Conservation (phyloP, 495 filamentous ascomycete genomes). For the Aspergillus carlsbadensis region DNA sequence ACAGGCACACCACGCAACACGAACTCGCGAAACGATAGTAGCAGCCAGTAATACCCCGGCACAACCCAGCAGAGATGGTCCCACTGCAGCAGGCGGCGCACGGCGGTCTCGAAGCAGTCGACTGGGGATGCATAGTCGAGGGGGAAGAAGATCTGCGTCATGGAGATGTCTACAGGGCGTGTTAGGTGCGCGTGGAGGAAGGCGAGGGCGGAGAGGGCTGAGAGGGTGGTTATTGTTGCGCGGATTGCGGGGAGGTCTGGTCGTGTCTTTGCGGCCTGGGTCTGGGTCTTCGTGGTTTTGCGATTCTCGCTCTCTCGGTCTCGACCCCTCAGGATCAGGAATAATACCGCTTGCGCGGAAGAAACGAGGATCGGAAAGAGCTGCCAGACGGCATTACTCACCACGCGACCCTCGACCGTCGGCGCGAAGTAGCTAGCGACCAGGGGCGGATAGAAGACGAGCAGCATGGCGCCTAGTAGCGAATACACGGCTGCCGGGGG, state of each 20-base stretch:
- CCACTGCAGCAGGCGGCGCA: conserved; percentile 17
- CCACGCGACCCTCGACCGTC: conserved; percentile 5
- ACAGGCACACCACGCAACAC: conserved; percentile 6
- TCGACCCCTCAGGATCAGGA: neutral
- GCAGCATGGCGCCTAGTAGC: conserved; percentile 6
- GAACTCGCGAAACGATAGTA: conserved; percentile 17
- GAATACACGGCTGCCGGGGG: neutral
- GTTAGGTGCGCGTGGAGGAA: conserved; percentile 12
- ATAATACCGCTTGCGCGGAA: conserved; percentile 5
- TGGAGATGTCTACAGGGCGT: neutral
- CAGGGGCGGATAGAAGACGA: conserved; percentile 14
- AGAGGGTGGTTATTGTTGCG: neutral
- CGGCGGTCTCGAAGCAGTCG: conserved; percentile 10
- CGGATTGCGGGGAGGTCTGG: too few species aligned
- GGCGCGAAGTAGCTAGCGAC: conserved; percentile 16
- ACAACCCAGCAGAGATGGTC: conserved; percentile 19
- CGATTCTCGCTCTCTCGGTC: neutral
- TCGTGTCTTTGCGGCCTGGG: too few species aligned
- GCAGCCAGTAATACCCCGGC: conserved; percentile 15
- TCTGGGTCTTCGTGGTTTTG: too few species aligned
- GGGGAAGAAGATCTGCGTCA: conserved; percentile 8
- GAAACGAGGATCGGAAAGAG: conserved; percentile 21
- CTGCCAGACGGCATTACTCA: conserved; percentile 24
- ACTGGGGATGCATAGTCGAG: neutral
- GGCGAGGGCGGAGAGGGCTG: conserved; percentile 2